phyloP scores from a whole-genome alignment of 306 rosid species.

The Begonia fuchsioides region DNA sequence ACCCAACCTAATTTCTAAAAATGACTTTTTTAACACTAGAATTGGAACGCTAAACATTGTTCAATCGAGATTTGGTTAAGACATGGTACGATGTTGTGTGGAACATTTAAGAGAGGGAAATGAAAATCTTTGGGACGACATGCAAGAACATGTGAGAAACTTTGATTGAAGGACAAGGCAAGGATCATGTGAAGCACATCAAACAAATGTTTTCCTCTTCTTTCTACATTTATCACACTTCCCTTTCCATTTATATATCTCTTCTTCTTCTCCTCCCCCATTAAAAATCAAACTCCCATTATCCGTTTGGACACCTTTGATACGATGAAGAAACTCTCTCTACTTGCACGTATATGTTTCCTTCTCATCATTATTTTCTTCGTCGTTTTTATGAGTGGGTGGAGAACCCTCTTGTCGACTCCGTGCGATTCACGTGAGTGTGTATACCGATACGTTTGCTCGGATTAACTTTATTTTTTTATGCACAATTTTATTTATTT shows the following conservation, averaged over 20 bases:
- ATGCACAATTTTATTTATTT: too few relatives aligned
- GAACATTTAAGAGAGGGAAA: too few relatives aligned
- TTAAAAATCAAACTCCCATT: slow-evolving; percentile 8
- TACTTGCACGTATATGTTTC: slow-evolving; percentile 20
- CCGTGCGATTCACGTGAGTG: slow-evolving; percentile 11
- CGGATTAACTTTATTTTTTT: too few relatives aligned
- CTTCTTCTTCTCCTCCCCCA: not conserved
- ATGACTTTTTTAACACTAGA: too few relatives aligned
- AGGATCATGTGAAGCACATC: too few relatives aligned
- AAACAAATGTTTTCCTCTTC: slow-evolving; percentile 30
- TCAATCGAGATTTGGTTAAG: too few relatives aligned
- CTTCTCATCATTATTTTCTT: slow-evolving; percentile 37
- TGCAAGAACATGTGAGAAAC: slow-evolving; percentile 43
- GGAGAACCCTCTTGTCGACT: slow-evolving; percentile 20
- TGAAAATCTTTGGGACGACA: slow-evolving; percentile 15
- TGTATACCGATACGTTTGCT: too few relatives aligned
- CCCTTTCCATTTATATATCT: slow-evolving; percentile 7
- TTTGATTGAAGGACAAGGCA: slow-evolving; percentile 35
- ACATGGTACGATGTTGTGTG: too few relatives aligned
- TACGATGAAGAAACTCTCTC: slow-evolving; percentile 30
- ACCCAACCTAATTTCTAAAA: too few relatives aligned
- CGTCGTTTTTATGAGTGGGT: slow-evolving; percentile 17
- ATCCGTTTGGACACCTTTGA: not conserved
- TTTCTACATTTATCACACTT: slow-evolving; percentile 33
- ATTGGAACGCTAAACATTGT: too few relatives aligned